phyloP scores from a whole-genome alignment of 139 green algal species.

The Picochlorum sp. region DNA sequence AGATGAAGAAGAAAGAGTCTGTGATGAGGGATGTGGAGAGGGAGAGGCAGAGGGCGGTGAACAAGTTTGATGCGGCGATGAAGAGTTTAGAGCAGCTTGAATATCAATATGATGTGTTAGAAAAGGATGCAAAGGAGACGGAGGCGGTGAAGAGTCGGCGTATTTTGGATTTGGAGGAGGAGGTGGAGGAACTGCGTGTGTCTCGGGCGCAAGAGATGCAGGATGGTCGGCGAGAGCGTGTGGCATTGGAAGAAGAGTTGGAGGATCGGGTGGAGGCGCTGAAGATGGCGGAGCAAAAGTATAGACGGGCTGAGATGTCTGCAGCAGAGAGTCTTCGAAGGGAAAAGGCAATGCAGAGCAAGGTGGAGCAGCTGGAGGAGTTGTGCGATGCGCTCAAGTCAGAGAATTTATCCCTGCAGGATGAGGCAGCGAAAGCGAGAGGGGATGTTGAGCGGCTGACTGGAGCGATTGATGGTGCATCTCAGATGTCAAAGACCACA shows the following conservation, averaged over 20 bases:
- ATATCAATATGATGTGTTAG: conserved; percentile 28
- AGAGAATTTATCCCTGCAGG: neutral
- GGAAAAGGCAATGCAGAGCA: neutral
- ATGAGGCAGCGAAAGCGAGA: neutral
- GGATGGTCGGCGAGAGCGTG: conserved; percentile 8
- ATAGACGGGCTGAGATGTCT: conserved; percentile 7
- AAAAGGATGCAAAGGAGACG: conserved; percentile 16
- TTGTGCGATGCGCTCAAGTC: neutral
- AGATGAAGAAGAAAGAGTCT: conserved; percentile 20
- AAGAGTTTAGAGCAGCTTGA: conserved; percentile 34
- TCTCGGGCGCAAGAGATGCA: neutral
- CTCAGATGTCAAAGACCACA: neutral
- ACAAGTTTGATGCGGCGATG: conserved; percentile 35
- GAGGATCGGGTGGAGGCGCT: neutral
- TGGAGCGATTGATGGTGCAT: conserved; percentile 2
- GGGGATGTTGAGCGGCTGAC: conserved; percentile 2
- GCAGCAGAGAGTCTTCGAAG: neutral
- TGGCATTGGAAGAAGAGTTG: neutral
- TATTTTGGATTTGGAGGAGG: conserved; percentile 19
- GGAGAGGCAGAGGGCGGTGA: conserved; percentile 23
- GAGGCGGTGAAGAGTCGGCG: conserved; percentile 11
- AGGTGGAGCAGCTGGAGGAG: neutral
- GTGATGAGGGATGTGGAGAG: conserved; percentile 23
- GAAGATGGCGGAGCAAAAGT: neutral
- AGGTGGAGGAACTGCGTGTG: conserved; percentile 14